These are phyloP conservation scores for Xylariaceae sp. DNA, from an alignment of 2,329 filamentous ascomycete genomes.

Conservation along the genomic window DNA sequence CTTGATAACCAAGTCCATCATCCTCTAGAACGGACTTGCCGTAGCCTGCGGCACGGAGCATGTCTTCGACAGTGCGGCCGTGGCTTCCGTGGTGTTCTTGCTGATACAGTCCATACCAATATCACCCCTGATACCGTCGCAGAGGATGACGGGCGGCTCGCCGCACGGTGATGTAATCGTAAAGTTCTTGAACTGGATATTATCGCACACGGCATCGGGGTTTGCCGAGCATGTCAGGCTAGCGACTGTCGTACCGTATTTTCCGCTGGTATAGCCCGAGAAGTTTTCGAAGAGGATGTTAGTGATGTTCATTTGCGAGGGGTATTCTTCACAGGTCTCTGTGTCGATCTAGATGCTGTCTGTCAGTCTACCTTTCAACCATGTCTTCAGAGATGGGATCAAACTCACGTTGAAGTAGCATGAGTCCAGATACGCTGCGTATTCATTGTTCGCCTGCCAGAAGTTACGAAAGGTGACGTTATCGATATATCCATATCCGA, in stretches of 20 bases:
- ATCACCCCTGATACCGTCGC: slow-evolving; percentile 41
- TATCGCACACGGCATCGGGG: slow-evolving; percentile 48
- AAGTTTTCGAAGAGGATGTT: slow-evolving; percentile 58
- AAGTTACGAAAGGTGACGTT: slow-evolving; percentile 59
- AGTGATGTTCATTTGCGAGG: slow-evolving; percentile 54
- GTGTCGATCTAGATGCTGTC: slow-evolving; percentile 29
- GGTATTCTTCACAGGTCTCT: slow-evolving; percentile 47
- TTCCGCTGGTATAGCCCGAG: slow-evolving; percentile 51
- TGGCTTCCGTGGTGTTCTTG: slow-evolving; percentile 29
- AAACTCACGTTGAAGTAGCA: slow-evolving; percentile 56
- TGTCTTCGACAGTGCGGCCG: slow-evolving; percentile 27
- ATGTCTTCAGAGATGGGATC: background rate
- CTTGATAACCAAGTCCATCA: too few species aligned
- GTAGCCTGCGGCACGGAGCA: slow-evolving; percentile 28
- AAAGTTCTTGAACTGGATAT: slow-evolving; percentile 52
- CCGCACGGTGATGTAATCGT: slow-evolving; percentile 47
- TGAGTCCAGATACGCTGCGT: slow-evolving; percentile 54
- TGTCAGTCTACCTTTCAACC: slow-evolving; percentile 1
- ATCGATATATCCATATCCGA: slow-evolving; percentile 56
- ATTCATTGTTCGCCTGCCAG: slow-evolving; percentile 54
- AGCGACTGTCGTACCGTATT: slow-evolving; percentile 50
- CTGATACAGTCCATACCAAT: slow-evolving; percentile 31
- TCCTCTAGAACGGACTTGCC: slow-evolving; percentile 2
- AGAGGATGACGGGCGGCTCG: slow-evolving; percentile 41
- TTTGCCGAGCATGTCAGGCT: slow-evolving; percentile 51